phyloP scores from a whole-genome alignment of 2,329 filamentous ascomycete species.

The Aspergillus cejpii region DNA sequence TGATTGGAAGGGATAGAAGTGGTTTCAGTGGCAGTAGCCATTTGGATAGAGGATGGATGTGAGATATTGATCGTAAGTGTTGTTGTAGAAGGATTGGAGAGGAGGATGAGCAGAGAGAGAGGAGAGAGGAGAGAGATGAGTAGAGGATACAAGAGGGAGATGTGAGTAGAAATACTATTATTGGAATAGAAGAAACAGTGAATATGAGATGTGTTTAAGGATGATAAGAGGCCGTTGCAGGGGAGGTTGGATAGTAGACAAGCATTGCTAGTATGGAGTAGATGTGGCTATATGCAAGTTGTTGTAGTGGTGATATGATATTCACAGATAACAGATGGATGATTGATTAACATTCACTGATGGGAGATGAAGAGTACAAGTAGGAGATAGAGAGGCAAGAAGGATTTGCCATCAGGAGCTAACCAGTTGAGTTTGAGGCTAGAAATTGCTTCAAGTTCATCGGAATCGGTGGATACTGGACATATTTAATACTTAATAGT shows the following conservation, averaged over 20 bases:
- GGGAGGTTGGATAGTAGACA: neutral
- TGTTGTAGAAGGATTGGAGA: neutral
- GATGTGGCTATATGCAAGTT: neutral
- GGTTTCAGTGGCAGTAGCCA: constrained; percentile 28
- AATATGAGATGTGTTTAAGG: neutral
- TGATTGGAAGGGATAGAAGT: constrained; percentile 23
- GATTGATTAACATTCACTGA: too few relatives aligned
- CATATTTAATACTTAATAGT: neutral
- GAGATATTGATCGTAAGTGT: neutral
- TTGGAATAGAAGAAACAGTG: neutral
- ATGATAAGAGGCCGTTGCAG: neutral
- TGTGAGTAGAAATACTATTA: neutral
- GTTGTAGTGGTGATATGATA: neutral
- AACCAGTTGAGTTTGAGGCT: constrained; percentile 9
- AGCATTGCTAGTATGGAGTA: neutral
- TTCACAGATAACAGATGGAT: too few relatives aligned
- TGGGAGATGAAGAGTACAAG: too few relatives aligned
- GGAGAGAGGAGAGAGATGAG: neutral
- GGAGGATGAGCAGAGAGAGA: neutral
- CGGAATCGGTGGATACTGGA: neutral
- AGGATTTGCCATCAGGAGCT: neutral
- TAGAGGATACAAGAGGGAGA: neutral
- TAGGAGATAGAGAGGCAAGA: too few relatives aligned
- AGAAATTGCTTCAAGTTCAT: constrained; percentile 11
- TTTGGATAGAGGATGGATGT: constrained; percentile 7